Conservation (phyloP, 768 basidiomycete genomes). For the Cystobasidium tubakii region DNA sequence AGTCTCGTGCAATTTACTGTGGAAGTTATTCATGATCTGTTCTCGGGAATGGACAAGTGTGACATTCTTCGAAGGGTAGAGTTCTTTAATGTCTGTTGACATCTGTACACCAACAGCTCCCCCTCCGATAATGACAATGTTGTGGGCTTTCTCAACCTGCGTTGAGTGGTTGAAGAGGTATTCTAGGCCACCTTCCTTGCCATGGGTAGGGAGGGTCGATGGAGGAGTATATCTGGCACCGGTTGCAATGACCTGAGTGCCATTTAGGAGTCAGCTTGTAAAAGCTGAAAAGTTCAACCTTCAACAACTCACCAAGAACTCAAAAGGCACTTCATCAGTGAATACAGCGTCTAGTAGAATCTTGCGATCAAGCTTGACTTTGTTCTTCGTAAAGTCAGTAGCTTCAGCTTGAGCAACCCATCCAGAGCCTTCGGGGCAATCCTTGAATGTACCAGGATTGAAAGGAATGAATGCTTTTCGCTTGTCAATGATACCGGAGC, state of each 20-base stretch:
- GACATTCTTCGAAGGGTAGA: slow-evolving; percentile 49
- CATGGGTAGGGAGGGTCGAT: slow-evolving; percentile 3
- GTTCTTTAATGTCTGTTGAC: slow-evolving; percentile 50
- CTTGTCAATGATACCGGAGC: not conserved
- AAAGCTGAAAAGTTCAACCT: not conserved
- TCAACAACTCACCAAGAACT: slow-evolving; percentile 11
- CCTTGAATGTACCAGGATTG: slow-evolving; percentile 29
- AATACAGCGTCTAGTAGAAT: slow-evolving; percentile 7
- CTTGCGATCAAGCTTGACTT: slow-evolving; percentile 19
- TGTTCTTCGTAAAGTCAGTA: slow-evolving; percentile 1
- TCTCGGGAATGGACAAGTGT: slow-evolving; percentile 50
- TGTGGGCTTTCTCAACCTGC: slow-evolving; percentile 44
- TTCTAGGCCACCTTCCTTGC: slow-evolving; percentile 47
- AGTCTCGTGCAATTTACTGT: slow-evolving; percentile 47
- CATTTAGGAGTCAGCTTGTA: no score
- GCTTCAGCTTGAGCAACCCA: slow-evolving; percentile 22
- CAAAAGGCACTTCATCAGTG: slow-evolving; percentile 22
- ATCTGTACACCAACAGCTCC: slow-evolving; percentile 51
- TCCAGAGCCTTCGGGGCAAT: slow-evolving; percentile 2
- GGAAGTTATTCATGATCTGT: slow-evolving; percentile 49
- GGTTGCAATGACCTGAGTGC: slow-evolving; percentile 31
- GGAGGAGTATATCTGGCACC: slow-evolving; percentile 28
- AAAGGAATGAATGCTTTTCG: slow-evolving; percentile 34
- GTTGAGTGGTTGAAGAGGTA: slow-evolving; percentile 48
- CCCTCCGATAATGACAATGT: slow-evolving; percentile 51